Evolutionary conservation across 2,329 filamentous ascomycete species (phyloP), one percentile per base, ranked within the genome.

Genomic region (Blastomyces silverae): DNA sequence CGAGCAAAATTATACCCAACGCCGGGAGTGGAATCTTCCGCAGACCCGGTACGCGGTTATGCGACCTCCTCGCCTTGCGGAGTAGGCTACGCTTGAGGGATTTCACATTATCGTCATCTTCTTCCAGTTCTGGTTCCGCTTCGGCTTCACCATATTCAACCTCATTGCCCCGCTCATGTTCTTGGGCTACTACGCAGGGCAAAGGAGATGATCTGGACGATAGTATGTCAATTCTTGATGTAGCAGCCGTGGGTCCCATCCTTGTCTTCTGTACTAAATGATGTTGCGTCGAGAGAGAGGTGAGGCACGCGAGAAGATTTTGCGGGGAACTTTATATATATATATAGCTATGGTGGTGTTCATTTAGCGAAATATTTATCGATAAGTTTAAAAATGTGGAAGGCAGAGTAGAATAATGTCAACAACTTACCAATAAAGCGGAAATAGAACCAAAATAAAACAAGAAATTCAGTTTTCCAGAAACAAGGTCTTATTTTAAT

Each of bases 1-100:
- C 74, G 0, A 83, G 74, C 1, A 80, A 58, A 37, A 87, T 85
- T 39, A 87, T 85, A 1, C 81, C 82, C 50, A 87, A 77, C 0
- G 83, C 84, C 0, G 80, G 74, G 4, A 86, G 80, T 0, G 85
- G 85, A 3, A 87, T 78, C 64, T 79, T 83, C 42, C 81, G 78
- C 15, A 88, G 72, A 10, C 82, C 83, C 0, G 85, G 85, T 31
- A 84, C 76, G 4, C 79, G 78, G 59, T 77, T 71, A 71, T 86
- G 84, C 60, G 81, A 82, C 59, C 67, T 69, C 39, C 79, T 77
- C 1, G 79, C 80, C 66, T 71, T 73, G n/a, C 70, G 70, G 44
- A 79, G 64, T n/a, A 79, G 68, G 2, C 71, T 68, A 22, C 69
- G 69, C 48, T 66, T 70, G 37, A 67, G 31, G 17, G 61, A 62